Evolutionary conservation across 768 basidiomycete species (phyloP), one percentile per base, ranked within the genome.

Genomic region (Trametes cubensis): DNA sequence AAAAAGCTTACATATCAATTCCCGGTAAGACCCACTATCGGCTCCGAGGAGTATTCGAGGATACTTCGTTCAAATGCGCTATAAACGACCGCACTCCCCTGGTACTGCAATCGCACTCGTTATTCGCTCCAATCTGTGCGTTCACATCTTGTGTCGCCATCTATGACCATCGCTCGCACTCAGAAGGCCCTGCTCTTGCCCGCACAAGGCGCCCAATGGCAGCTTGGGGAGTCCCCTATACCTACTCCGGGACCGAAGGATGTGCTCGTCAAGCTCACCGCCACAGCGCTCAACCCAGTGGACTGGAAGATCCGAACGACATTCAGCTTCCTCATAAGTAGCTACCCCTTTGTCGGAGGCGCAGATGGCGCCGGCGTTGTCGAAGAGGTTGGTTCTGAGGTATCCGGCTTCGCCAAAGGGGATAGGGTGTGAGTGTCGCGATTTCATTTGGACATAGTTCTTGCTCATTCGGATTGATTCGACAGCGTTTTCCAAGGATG

Each of bases 231-330:
- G 30, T 34, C 25, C 15, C 30, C 40, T 40, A 52, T 81, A 8
- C 78, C 75, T 14, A 71, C 69, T n/a, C 83, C 83, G 4, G 78
- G 79, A 14, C 76, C 78, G 3, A 79, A 78, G 51, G 81, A 83
- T 65, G 67, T 84, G 20, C 76, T 85, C 41, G 70, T 84, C 66
- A 78, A 77, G 68, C 69, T 84, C 55, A 71, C 76, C 44, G 74
- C 84, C 5, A 76, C 81, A 0, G 77, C 80, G 2, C 70, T 85
- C 52, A 84, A 85, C 62, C 85, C 85, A 2, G 75, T 78, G 11
- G 85, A 86, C 61, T 81, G 81, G 71, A 83, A 81, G 67, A 74
- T 83, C 30, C 80, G 80, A 58, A 34, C 34, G 2, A 76, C 71
- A 52, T 39, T 21, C 18, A 52, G 57, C 51, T 40, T 26, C 30